Percentiles rank a stretch among this genome's conserved stretches.
phyloP scores from a whole-genome alignment of 257 asterid species.

The Cynanchum wilfordii region DNA sequence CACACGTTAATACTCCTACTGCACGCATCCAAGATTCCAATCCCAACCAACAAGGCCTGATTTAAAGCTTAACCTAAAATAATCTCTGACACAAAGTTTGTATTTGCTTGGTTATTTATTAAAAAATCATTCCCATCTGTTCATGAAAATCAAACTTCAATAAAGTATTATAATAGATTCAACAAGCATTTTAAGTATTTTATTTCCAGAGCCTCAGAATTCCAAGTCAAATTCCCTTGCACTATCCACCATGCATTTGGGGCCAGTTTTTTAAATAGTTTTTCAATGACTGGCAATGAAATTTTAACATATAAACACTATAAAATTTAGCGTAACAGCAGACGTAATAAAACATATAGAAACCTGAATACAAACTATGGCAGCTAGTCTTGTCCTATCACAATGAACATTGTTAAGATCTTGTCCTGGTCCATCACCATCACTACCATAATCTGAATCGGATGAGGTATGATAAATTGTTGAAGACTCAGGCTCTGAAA shows the following conservation, averaged over 20 bases:
- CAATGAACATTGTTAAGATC: slow-evolving; percentile 38
- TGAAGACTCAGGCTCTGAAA: slow-evolving; percentile 35
- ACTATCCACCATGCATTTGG: background rate
- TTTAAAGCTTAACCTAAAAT: background rate
- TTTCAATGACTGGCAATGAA: background rate
- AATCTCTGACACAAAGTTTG: background rate
- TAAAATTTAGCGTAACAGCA: slow-evolving; percentile 9
- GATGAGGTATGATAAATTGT: slow-evolving; percentile 41
- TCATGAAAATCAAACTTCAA: background rate
- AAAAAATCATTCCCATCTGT: background rate
- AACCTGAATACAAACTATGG: slow-evolving; percentile 85
- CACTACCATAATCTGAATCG: slow-evolving; percentile 94
- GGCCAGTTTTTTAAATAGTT: background rate
- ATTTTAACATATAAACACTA: background rate
- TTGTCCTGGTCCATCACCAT: slow-evolving; percentile 60
- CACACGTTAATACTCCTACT: background rate
- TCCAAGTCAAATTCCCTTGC: background rate
- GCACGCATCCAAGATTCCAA: background rate
- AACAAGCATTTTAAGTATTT: background rate
- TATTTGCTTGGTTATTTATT: background rate
- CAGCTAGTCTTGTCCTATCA: slow-evolving; percentile 73
- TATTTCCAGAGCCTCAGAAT: background rate
- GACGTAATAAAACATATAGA: slow-evolving; percentile 31
- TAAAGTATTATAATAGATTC: background rate
- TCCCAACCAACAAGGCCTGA: background rate